phyloP scores from a whole-genome alignment of 176 grass and related monocot genomes.

The Metroxylon sagu region DNA sequence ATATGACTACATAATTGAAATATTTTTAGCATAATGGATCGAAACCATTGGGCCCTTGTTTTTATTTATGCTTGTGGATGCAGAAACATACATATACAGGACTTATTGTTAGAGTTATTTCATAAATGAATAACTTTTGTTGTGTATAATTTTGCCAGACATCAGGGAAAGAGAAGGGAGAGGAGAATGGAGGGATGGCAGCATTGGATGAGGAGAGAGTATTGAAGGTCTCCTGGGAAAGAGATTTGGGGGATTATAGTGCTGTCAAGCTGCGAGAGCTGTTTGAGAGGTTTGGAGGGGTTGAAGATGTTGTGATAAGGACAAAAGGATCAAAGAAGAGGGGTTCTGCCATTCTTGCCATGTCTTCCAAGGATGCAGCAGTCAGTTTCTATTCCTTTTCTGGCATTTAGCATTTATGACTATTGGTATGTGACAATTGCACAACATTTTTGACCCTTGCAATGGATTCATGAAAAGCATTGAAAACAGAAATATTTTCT shows the following conservation, averaged over 20 bases:
- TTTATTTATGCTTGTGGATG: too few relatives aligned
- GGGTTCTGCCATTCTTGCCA: conserved; percentile 67
- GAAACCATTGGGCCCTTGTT: too few relatives aligned
- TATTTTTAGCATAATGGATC: too few relatives aligned
- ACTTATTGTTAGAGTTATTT: too few relatives aligned
- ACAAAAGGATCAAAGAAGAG: conserved; percentile 65
- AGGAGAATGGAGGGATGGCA: conserved; percentile 14
- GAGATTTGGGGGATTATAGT: conserved; percentile 44
- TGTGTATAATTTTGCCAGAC: conserved; percentile 17
- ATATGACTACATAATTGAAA: too few relatives aligned
- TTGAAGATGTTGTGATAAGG: conserved; percentile 78
- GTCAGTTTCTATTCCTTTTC: conserved; percentile 33
- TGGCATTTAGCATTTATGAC: not conserved
- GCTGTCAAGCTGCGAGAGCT: conserved; percentile 53
- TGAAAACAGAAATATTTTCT: too few relatives aligned
- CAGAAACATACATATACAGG: too few relatives aligned
- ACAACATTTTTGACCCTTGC: too few relatives aligned
- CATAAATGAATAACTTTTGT: not conserved
- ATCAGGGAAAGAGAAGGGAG: conserved; percentile 27
- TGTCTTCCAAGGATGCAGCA: conserved; percentile 67
- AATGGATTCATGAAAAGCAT: too few relatives aligned
- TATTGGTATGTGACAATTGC: too few relatives aligned
- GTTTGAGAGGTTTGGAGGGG: conserved; percentile 64
- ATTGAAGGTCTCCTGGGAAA: conserved; percentile 90
- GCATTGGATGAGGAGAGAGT: conserved; percentile 43